Conservation (phyloP, 1,139 yeast genomes). For the Candida mesenterica region DNA sequence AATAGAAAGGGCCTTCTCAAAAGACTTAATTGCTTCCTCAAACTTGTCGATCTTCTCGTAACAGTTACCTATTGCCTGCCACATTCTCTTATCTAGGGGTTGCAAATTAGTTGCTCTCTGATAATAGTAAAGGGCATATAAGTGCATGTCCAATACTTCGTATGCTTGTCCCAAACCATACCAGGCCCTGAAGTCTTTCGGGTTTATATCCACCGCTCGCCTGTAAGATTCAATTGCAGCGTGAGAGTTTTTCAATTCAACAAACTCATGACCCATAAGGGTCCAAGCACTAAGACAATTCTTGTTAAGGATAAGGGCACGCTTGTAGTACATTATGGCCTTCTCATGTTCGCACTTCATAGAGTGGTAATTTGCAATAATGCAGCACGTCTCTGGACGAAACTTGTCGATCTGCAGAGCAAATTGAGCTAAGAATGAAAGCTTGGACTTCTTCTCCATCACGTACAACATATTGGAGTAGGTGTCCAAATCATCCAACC, state of each 20-base stretch:
- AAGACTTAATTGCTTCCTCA: slow-evolving; percentile 62
- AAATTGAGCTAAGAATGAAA: slow-evolving; percentile 84
- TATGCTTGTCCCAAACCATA: slow-evolving; percentile 98
- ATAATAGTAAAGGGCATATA: slow-evolving; percentile 88
- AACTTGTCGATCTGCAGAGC: slow-evolving; percentile 82
- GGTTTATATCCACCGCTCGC: slow-evolving; percentile 86
- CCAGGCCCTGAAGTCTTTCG: slow-evolving; percentile 95
- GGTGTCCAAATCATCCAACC: slow-evolving; percentile 87
- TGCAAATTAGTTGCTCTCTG: slow-evolving; percentile 87
- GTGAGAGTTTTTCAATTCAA: slow-evolving; percentile 91
- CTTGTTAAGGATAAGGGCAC: slow-evolving; percentile 81
- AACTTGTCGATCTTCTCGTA: slow-evolving; percentile 74
- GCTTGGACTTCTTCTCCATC: slow-evolving; percentile 82
- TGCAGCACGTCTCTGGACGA: slow-evolving; percentile 93
- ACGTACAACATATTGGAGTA: slow-evolving; percentile 93
- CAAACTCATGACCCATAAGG: slow-evolving; percentile 97
- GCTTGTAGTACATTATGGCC: slow-evolving; percentile 87
- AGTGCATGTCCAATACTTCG: slow-evolving; percentile 93
- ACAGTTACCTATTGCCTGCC: slow-evolving; percentile 94
- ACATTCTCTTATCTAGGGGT: slow-evolving; percentile 90
- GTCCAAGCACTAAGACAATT: slow-evolving; percentile 95
- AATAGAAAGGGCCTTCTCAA: slow-evolving; percentile 52
- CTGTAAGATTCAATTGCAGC: slow-evolving; percentile 97
- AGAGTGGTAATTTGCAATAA: slow-evolving; percentile 90
- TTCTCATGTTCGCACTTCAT: slow-evolving; percentile 91